Conservation (phyloP, 129 eudicot species). For the Cynara cardunculus region DNA sequence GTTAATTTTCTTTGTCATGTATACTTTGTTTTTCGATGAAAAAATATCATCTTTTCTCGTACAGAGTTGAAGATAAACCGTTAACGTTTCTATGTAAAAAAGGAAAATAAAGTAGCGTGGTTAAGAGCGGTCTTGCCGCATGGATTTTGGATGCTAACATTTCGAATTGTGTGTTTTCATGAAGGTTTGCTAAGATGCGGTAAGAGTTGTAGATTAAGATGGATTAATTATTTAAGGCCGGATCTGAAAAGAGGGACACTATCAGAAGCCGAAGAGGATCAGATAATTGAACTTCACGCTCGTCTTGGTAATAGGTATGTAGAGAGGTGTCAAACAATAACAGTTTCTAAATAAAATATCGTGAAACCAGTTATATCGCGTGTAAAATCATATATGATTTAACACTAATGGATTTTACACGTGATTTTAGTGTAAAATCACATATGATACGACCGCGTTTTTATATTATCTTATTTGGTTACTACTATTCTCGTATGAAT, state of each 20-base stretch:
- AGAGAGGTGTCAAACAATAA: too few relatives aligned
- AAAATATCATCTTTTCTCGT: background rate
- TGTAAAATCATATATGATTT: too few relatives aligned
- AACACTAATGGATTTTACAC: too few relatives aligned
- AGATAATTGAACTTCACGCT: slow-evolving; percentile 68
- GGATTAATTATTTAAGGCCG: slow-evolving; percentile 83
- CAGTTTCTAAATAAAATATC: too few relatives aligned
- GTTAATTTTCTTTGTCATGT: background rate
- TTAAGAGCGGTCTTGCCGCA: background rate
- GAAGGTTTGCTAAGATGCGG: slow-evolving; percentile 78
- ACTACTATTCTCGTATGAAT: too few relatives aligned
- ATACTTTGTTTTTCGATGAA: background rate
- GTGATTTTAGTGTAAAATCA: too few relatives aligned
- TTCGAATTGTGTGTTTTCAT: background rate
- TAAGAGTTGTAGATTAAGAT: slow-evolving; percentile 78
- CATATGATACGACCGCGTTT: background rate
- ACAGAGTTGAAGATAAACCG: background rate
- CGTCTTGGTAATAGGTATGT: slow-evolving; percentile 77
- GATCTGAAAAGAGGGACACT: slow-evolving; percentile 75
- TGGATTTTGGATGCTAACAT: background rate
- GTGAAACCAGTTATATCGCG: too few relatives aligned
- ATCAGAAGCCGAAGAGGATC: slow-evolving; percentile 62
- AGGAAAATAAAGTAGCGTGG: background rate
- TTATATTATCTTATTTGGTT: background rate
- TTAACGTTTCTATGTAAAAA: background rate